These are phyloP conservation scores for Ophiostoma ips DNA, from an alignment of 2,329 filamentous ascomycete species.

Conservation along the genomic window DNA sequence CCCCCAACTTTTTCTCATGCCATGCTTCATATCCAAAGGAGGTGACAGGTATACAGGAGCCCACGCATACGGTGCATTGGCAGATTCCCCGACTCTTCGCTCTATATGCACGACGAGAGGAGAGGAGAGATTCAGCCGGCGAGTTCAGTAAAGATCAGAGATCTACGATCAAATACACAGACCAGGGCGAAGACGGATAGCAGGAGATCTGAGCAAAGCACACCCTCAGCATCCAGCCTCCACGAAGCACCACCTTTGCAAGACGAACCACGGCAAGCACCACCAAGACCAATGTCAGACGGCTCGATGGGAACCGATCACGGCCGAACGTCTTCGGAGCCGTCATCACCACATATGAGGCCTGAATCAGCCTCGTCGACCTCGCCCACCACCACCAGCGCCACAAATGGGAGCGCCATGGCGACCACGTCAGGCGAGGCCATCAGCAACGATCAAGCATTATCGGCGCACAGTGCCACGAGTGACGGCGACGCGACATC, in stretches of 20 bases:
- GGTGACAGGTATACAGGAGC: too few relatives aligned
- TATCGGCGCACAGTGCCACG: slow-evolving; percentile 8
- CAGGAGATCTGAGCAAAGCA: slow-evolving; percentile 13
- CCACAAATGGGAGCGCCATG: slow-evolving; percentile 26
- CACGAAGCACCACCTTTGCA: slow-evolving; percentile 19
- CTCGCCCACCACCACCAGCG: slow-evolving; percentile 36
- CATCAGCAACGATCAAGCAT: slow-evolving; percentile 14
- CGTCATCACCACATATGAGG: slow-evolving; percentile 21
- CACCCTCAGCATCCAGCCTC: slow-evolving; percentile 21
- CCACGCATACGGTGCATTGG: too few relatives aligned
- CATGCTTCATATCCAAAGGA: too few relatives aligned
- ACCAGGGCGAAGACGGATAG: background rate
- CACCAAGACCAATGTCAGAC: slow-evolving; percentile 13
- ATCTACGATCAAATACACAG: background rate
- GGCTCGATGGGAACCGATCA: slow-evolving; percentile 10
- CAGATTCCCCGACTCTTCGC: too few relatives aligned
- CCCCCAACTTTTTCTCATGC: too few relatives aligned
- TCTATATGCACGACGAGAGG: too few relatives aligned
- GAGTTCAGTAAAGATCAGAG: too few relatives aligned
- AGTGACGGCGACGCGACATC: slow-evolving; percentile 35
- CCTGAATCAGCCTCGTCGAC: slow-evolving; percentile 41
- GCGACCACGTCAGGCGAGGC: slow-evolving; percentile 26
- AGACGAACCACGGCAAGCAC: slow-evolving; percentile 15
- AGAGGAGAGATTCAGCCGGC: too few relatives aligned
- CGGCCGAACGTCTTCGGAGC: slow-evolving; percentile 15